phyloP scores from a whole-genome alignment of 805 yeast species.

The Ogataea populi-albae region DNA sequence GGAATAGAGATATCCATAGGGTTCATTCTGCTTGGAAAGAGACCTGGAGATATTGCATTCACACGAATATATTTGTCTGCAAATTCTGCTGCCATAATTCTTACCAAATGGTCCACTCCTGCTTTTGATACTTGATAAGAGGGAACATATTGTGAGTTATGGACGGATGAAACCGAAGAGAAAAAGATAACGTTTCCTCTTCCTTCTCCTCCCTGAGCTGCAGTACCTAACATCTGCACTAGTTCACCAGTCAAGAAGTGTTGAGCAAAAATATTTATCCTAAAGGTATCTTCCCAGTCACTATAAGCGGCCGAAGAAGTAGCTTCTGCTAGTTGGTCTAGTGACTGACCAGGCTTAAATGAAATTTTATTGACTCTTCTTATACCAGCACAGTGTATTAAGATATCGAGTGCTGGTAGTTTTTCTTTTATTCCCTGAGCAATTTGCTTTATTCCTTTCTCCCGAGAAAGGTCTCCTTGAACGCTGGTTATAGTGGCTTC shows the following conservation, averaged over 20 bases:
- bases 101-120: no score
- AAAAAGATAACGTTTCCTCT: no score
- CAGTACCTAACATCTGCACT: not conserved
- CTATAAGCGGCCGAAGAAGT: not conserved
- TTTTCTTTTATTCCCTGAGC: not conserved
- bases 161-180: no score
- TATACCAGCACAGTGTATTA: not conserved
- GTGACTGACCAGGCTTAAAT: not conserved
- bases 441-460: not conserved
- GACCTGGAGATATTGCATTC: no score
- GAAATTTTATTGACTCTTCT: not conserved
- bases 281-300: not conserved
- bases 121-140: no score
- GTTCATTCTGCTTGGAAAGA: no score
- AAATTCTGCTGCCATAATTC: no score
- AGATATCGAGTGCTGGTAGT: not conserved
- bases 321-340: conserved; percentile 1
- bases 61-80: no score
- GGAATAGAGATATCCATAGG: no score
- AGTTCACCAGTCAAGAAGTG: not conserved
- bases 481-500: not conserved
- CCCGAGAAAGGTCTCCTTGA: not conserved
- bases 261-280: conserved; percentile 1
- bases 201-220: conserved; percentile 1
- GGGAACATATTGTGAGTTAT: no score